Evolutionary conservation across 768 basidiomycete species (phyloP).

Genomic region (Pleurotus salmoneostramineus): DNA sequence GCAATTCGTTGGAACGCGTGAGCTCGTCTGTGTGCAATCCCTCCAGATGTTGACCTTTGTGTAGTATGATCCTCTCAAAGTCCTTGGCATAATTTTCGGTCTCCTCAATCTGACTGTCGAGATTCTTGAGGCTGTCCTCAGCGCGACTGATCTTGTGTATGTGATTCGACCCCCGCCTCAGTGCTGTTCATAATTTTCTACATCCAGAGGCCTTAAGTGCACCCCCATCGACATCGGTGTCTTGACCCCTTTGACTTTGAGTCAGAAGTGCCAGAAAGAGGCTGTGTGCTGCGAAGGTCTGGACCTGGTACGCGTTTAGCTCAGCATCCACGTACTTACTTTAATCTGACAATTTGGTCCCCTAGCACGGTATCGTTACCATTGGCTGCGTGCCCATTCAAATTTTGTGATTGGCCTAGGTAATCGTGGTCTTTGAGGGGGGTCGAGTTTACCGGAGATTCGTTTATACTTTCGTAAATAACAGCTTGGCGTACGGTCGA

Average conservation of each 20-base stretch:
- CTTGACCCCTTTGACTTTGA: conserved; percentile 11
- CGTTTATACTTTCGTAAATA: conserved; percentile 8
- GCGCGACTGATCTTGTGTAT: conserved; percentile 24
- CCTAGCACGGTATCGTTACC: conserved; percentile 28
- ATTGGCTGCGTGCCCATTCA: conserved; percentile 36
- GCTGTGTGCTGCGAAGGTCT: conserved; percentile 38
- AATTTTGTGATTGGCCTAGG: conserved; percentile 8
- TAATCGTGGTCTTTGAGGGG: not conserved
- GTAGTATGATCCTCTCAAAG: not conserved
- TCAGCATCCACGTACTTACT: not conserved
- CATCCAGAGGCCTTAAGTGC: conserved; percentile 26
- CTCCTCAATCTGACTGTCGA: not conserved
- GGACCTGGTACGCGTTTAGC: conserved; percentile 15
- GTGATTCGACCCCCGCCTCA: not conserved
- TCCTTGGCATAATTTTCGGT: not conserved
- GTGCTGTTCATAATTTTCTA: not conserved
- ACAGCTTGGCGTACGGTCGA: too few species aligned
- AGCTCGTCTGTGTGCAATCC: not conserved
- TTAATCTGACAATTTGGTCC: not conserved
- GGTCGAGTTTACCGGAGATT: conserved; percentile 13
- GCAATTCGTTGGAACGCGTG: not conserved
- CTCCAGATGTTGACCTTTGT: too few species aligned
- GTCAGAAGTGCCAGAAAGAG: conserved; percentile 20
- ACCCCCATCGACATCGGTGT: conserved; percentile 22
- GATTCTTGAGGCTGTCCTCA: not conserved